phyloP scores from a whole-genome alignment of 2,329 filamentous ascomycete genomes.

The Penicillium sp. region DNA sequence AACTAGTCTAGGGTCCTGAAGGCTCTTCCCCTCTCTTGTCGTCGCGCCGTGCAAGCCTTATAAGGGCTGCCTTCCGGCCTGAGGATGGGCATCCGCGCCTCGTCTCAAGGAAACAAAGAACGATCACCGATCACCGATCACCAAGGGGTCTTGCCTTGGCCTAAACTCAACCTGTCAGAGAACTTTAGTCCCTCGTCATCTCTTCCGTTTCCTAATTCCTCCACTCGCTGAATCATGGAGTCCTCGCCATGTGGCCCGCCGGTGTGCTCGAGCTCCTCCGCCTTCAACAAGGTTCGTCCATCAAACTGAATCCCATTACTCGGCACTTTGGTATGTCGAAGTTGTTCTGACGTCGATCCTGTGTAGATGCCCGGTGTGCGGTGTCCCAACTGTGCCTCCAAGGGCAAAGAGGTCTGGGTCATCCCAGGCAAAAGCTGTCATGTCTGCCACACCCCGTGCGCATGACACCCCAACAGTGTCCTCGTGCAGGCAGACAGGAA shows the following conservation, averaged over 20 bases:
- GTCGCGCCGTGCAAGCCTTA: conserved; percentile 5
- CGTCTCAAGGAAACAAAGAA: too few relatives aligned
- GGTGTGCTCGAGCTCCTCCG: conserved; percentile 11
- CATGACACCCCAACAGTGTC: too few relatives aligned
- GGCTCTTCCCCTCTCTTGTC: background rate
- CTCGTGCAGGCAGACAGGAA: too few relatives aligned
- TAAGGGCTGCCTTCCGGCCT: conserved; percentile 9
- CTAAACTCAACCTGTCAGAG: too few relatives aligned
- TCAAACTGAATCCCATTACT: background rate
- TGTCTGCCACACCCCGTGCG: conserved; percentile 39
- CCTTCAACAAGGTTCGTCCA: conserved; percentile 19
- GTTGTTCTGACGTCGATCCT: too few relatives aligned
- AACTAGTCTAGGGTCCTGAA: background rate
- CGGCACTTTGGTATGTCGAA: conserved; percentile 1
- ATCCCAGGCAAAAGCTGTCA: conserved; percentile 49
- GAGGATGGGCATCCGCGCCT: too few relatives aligned
- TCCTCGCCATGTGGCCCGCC: conserved; percentile 8
- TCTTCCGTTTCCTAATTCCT: background rate
- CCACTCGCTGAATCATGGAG: conserved; percentile 10
- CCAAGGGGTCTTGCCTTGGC: too few relatives aligned
- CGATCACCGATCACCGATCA: too few relatives aligned
- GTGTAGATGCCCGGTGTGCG: conserved; percentile 47
- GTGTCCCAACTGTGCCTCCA: conserved; percentile 39
- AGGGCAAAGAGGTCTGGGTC: conserved; percentile 44
- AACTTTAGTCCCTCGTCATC: background rate